These are phyloP conservation scores for Beauveria australis DNA, from an alignment of 2,329 filamentous ascomycete species.

Conservation along the genomic window DNA sequence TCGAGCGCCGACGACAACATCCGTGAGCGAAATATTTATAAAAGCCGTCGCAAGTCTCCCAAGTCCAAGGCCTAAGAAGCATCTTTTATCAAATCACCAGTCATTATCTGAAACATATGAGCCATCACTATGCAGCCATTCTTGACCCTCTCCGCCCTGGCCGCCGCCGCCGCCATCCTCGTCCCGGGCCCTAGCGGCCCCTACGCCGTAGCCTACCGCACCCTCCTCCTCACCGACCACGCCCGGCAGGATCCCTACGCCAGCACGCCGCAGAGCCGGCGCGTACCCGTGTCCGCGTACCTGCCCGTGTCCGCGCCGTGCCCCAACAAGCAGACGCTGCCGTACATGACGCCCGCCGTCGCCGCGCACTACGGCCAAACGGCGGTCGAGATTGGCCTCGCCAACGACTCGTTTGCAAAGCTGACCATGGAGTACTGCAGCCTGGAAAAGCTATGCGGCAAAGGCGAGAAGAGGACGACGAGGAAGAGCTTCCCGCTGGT, in stretches of 20 bases:
- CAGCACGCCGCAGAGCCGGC: constrained; percentile 17
- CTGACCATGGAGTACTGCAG: constrained; percentile 22
- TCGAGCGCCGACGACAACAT: no score
- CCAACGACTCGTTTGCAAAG: constrained; percentile 21
- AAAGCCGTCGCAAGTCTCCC: neutral
- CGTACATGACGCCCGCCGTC: constrained; percentile 28
- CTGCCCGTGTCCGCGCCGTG: constrained; percentile 14
- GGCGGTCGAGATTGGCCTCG: constrained; percentile 20
- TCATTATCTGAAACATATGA: neutral
- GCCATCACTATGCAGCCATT: constrained; percentile 15
- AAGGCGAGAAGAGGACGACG: neutral
- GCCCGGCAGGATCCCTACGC: constrained; percentile 25
- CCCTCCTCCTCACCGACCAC: constrained; percentile 22
- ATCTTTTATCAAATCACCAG: neutral
- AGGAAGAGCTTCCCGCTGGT: constrained; percentile 21
- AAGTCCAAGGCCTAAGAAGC: neutral
- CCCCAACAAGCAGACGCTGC: constrained; percentile 1
- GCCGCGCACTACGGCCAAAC: constrained; percentile 22
- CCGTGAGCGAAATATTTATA: no score
- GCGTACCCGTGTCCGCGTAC: constrained; percentile 15
- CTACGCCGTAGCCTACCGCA: constrained; percentile 21
- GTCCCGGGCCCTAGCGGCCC: constrained; percentile 23
- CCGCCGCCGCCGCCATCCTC: constrained; percentile 18
- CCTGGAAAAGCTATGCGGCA: constrained; percentile 8
- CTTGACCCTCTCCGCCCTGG: constrained; percentile 13